Percentiles rank a stretch among this genome's conserved stretches.
These are phyloP conservation scores for Spinellus fusiger DNA, from an alignment of 192 early-diverging fungal genomes.

Conservation along the genomic window DNA sequence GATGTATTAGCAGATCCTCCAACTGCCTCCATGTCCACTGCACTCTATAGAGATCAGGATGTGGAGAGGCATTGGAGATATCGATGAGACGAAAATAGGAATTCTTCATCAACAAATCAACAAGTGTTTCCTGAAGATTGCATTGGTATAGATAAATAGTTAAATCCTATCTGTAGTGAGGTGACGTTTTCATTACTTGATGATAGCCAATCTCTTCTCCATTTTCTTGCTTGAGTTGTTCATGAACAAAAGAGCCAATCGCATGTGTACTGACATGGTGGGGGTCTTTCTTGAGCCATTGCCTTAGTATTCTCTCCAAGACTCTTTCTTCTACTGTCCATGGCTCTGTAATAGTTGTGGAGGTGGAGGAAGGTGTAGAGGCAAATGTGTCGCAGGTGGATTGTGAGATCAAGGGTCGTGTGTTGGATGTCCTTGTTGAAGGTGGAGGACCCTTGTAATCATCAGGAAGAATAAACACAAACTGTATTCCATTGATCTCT, in stretches of 20 bases:
- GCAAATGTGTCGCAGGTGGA: background rate
- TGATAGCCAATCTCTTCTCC: no score
- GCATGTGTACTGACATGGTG: no score
- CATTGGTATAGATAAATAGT: background rate
- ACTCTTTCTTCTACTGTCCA: no score
- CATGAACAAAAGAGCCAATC: no score
- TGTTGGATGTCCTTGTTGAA: background rate
- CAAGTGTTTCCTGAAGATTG: background rate
- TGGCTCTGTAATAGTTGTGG: no score
- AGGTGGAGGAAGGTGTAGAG: background rate
- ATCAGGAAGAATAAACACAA: background rate
- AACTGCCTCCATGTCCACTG: background rate
- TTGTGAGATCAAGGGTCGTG: no score
- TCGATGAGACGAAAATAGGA: background rate
- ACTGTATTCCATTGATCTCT: background rate
- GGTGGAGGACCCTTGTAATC: background rate
- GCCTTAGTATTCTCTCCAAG: no score
- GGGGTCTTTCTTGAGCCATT: no score
- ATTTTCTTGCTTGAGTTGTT: no score
- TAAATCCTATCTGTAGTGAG: background rate
- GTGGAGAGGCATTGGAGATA: background rate
- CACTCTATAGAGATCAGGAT: background rate
- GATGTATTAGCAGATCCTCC: background rate
- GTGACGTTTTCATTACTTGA: background rate
- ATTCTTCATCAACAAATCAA: background rate